Percentiles rank a stretch among this genome's conserved stretches.
Conservation (phyloP, 805 yeast species). For the Jamesozyma piceae region DNA sequence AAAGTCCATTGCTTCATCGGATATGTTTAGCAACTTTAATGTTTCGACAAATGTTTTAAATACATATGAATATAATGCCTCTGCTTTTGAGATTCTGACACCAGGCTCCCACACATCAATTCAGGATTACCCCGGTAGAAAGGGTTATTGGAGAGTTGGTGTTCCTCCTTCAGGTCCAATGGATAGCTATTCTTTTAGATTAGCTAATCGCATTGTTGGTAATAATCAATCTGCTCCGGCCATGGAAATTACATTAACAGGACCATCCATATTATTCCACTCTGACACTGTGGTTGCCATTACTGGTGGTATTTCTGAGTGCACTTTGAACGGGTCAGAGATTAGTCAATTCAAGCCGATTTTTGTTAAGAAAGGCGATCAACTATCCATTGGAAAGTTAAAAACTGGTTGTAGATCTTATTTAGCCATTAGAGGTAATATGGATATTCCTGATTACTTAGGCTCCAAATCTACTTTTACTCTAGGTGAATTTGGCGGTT, state of each 20-base stretch:
- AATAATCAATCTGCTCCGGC: constrained; percentile 78
- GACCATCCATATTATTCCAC: constrained; percentile 82
- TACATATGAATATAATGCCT: constrained; percentile 65
- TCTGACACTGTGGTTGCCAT: constrained; percentile 67
- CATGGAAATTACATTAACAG: constrained; percentile 76
- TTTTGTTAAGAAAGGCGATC: constrained; percentile 62
- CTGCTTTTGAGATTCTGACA: constrained; percentile 71
- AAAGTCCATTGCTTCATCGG: constrained; percentile 72
- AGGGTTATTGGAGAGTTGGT: constrained; percentile 58
- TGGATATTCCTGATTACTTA: constrained; percentile 86
- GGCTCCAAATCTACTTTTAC: constrained; percentile 98
- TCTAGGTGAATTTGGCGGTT: constrained; percentile 85
- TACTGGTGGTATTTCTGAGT: constrained; percentile 75
- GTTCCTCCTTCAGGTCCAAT: constrained; percentile 99
- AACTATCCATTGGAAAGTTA: constrained; percentile 71
- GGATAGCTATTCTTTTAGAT: constrained; percentile 85
- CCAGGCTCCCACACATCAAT: constrained; percentile 97
- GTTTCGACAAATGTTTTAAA: constrained; percentile 86
- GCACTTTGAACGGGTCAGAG: constrained; percentile 52
- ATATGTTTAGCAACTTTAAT: constrained; percentile 73
- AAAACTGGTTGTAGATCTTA: constrained; percentile 81
- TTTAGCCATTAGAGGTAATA: constrained; percentile 83
- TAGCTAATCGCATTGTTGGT: constrained; percentile 87
- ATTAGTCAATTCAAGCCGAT: constrained; percentile 68
- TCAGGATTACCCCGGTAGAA: constrained; percentile 91